Evolutionary conservation across 306 rosid species (phyloP).

Genomic region (Echinosophora koreensis): DNA sequence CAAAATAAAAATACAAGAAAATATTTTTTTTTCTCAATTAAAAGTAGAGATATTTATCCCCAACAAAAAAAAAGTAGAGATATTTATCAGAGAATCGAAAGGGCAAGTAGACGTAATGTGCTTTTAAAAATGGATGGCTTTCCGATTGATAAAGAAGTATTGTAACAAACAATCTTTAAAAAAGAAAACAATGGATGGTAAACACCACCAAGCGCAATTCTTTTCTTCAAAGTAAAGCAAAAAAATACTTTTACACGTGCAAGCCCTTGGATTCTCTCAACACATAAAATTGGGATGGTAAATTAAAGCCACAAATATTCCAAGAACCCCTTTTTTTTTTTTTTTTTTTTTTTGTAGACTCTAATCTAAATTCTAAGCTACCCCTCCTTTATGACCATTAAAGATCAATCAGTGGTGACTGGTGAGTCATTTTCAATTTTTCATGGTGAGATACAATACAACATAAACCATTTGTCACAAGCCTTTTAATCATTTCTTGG

Average conservation of each 20-base stretch:
- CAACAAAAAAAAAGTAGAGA: neutral
- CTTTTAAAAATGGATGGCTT: conserved; percentile 21
- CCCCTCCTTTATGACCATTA: neutral
- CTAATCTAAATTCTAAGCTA: neutral
- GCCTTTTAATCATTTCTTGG: neutral
- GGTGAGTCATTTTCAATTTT: neutral
- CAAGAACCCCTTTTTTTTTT: conserved; percentile 14
- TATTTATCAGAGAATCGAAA: conserved; percentile 23
- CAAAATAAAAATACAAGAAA: neutral
- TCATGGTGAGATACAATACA: neutral
- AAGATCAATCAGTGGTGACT: neutral
- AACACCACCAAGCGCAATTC: conserved; percentile 37
- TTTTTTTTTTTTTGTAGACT: neutral
- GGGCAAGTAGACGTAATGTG: conserved; percentile 13
- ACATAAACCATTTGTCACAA: neutral
- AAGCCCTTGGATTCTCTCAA: conserved; percentile 33
- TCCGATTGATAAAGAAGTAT: conserved; percentile 1
- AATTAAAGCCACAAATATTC: neutral
- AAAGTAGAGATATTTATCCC: neutral
- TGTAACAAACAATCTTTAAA: conserved; percentile 1
- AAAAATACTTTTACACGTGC: conserved; percentile 48
- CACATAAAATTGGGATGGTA: neutral
- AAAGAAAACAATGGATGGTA: neutral
- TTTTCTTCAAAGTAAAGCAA: conserved; percentile 50
- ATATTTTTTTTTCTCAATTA: neutral